A percentile compares a stretch with the other conserved stretches of the same genome.
Evolutionary conservation across 73 alveolate species (phyloP).

Genomic region (Breviolum minutum): DNA sequence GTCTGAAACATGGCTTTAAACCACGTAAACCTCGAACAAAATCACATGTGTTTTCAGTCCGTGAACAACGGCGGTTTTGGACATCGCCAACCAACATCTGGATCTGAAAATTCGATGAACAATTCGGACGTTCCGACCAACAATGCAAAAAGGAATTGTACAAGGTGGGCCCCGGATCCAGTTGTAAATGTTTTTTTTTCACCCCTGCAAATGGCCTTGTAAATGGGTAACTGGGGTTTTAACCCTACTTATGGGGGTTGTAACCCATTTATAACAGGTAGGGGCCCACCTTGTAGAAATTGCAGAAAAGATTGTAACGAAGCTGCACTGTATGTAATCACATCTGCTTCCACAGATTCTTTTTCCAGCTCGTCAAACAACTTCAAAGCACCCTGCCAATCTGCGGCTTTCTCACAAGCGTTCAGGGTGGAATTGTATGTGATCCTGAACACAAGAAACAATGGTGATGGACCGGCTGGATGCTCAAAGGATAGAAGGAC

Average conservation of each 20-base stretch:
- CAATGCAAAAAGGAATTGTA: too few relatives aligned
- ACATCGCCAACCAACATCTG: not conserved
- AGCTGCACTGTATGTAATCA: constrained; percentile 39
- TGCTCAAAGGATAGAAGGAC: not conserved
- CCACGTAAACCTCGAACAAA: not conserved
- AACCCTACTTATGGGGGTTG: too few relatives aligned
- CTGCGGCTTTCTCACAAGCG: constrained; percentile 36
- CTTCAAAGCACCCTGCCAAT: constrained; percentile 17
- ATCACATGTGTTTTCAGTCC: not conserved
- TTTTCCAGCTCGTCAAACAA: not conserved
- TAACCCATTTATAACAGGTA: too few relatives aligned
- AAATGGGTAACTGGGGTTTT: too few relatives aligned
- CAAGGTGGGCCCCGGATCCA: too few relatives aligned
- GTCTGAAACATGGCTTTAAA: not conserved
- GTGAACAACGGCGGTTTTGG: not conserved
- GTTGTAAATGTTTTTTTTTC: too few relatives aligned
- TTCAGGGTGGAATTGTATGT: constrained; percentile 15
- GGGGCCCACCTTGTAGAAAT: too few relatives aligned
- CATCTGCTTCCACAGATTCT: constrained; percentile 5
- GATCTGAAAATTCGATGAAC: not conserved
- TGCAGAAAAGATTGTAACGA: not conserved
- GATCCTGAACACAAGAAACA: not conserved
- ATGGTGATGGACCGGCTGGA: too few relatives aligned
- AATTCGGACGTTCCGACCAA: too few relatives aligned
- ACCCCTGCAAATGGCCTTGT: too few relatives aligned